phyloP scores from a whole-genome alignment of 2,329 filamentous ascomycete species.

The Fusarium piperis region DNA sequence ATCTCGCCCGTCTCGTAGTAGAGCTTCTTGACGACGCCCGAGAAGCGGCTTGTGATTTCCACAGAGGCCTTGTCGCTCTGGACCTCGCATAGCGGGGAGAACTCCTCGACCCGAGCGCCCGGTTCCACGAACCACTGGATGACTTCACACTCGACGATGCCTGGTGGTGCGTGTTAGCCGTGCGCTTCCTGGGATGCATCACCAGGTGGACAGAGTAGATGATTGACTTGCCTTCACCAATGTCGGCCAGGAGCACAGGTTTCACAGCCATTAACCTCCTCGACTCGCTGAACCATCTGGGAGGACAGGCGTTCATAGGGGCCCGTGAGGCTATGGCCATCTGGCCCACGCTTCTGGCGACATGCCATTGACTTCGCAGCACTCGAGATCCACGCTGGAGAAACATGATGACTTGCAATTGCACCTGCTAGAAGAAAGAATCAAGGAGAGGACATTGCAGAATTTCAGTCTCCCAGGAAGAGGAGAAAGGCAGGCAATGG shows the following conservation, averaged over 20 bases:
- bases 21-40: slow-evolving; percentile 94
- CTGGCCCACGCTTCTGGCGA: slow-evolving; percentile 53
- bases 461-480: slow-evolving; percentile 26
- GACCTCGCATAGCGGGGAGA: slow-evolving; percentile 96
- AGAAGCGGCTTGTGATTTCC: slow-evolving; percentile 95
- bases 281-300: slow-evolving; percentile 63
- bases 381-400: slow-evolving; percentile 61
- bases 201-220: background rate
- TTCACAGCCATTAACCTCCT: slow-evolving; percentile 69
- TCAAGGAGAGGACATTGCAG: slow-evolving; percentile 20
- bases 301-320: slow-evolving; percentile 43
- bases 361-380: slow-evolving; percentile 61
- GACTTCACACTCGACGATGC: slow-evolving; percentile 97
- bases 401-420: slow-evolving; percentile 58
- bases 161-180: slow-evolving; percentile 55
- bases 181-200: background rate
- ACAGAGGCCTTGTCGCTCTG: slow-evolving; percentile 95
- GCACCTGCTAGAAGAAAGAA: slow-evolving; percentile 30
- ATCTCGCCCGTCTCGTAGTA: slow-evolving; percentile 97
- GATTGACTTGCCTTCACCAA: slow-evolving; percentile 75
- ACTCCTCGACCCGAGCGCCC: slow-evolving; percentile 94
- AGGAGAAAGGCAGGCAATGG: slow-evolving; percentile 24
- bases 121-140: slow-evolving; percentile 99
- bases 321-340: slow-evolving; percentile 45
- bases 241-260: slow-evolving; percentile 84